Evolutionary conservation across 1,284 basidiomycete species (phyloP), one percentile per base, ranked within the genome.

Genomic region (Tilletia setariae): DNA sequence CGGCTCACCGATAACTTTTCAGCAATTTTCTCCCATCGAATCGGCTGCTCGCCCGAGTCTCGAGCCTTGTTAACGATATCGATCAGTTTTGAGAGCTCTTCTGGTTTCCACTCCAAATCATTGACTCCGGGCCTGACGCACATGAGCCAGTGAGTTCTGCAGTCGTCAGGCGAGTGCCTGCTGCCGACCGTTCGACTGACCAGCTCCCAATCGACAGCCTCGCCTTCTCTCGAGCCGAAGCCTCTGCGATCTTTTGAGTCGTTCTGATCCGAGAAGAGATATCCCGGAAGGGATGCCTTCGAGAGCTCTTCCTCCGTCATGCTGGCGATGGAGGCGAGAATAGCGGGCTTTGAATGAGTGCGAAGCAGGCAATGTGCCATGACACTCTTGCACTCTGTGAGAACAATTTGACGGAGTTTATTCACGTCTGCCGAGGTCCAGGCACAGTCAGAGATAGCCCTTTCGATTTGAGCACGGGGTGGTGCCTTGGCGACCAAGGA

Each of bases 71-170:
- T 19, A 6, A 61, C 56, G 7, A 40, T 9, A 8, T 40, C 28
- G 15, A 61, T 8, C 4, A 61, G 28, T 21, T 3, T 40, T 25
- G 9, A 28, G 15, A 35, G 11, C 56, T 61, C 56, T 2, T 61
- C 16, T 9, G 56, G 9, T 35, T 25, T 35, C 56, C 56, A 61
- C 32, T 25, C n/a, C 16, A 30, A 19, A 13, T 25, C 32, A 30
- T 40, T 40, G 56, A 61, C 19, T 25, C 56, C 30, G 19, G 56
- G 56, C 13, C 23, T 32, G 56, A 30, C 56, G 21, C 32, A 30
- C 56, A 61, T 61, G 28, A 40, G 28, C 56, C 56, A 61, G 28
- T 61, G 56, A 4, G 56, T 61, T 15, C 56, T 25, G n/a, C 56
- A 61, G 28, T 61, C 56, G 19, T 32, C 56, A 19, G 56, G 56